Percentiles rank a stretch among this genome's conserved stretches.
These are phyloP conservation scores for Candida incommunis DNA, from an alignment of 805 yeast genomes.

Conservation along the genomic window DNA sequence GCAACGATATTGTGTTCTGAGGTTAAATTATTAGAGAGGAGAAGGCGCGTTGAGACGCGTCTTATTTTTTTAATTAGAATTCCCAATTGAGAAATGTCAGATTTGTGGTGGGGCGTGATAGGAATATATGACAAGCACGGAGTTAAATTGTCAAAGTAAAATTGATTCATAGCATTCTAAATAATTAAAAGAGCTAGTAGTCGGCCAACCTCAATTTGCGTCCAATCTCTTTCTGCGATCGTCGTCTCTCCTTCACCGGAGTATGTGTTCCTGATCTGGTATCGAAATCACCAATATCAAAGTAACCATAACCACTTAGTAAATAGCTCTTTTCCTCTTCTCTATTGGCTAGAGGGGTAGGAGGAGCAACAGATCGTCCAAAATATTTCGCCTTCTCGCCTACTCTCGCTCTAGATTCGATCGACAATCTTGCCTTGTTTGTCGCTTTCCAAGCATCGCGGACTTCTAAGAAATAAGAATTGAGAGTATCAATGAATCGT, in stretches of 20 bases:
- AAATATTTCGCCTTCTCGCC: constrained; percentile 7
- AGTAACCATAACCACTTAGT: constrained; percentile 80
- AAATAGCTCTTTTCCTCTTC: constrained; percentile 23
- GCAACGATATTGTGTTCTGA: too few species aligned
- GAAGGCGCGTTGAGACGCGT: neutral
- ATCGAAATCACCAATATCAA: constrained; percentile 58
- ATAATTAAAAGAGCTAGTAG: too few species aligned
- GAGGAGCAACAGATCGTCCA: constrained; percentile 8
- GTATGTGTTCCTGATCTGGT: constrained; percentile 40
- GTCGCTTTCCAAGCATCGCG: constrained; percentile 26
- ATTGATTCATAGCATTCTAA: too few species aligned
- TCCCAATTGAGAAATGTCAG: neutral
- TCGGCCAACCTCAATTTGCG: constrained; percentile 51
- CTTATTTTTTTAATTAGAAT: neutral
- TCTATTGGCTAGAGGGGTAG: constrained; percentile 6
- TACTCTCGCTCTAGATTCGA: constrained; percentile 2
- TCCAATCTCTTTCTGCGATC: constrained; percentile 38
- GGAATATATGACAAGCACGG: too few species aligned
- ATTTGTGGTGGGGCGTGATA: too few species aligned
- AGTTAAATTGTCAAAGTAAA: too few species aligned
- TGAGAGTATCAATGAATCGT: constrained; percentile 57
- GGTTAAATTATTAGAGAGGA: too few species aligned
- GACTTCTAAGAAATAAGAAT: constrained; percentile 46
- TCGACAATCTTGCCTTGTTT: constrained; percentile 5
- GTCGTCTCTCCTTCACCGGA: constrained; percentile 26